Base-by-base conservation (phyloP, 163 green algal genomes). In the Chloromonas sp. region DNA sequence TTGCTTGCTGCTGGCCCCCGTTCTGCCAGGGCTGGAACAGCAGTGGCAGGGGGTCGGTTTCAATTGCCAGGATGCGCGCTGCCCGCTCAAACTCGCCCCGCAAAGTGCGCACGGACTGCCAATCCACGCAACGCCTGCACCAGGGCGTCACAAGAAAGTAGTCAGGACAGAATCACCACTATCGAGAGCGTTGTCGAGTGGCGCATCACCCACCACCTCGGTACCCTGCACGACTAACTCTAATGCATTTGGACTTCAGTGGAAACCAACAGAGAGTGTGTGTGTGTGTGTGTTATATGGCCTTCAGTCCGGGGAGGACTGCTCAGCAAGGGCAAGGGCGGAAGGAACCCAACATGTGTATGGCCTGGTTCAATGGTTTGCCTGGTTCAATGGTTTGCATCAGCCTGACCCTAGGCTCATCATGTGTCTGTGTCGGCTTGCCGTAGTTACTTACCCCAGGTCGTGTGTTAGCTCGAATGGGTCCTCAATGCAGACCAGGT, bases 381-480 rank as follows among this genome's bases (percentile, higher is more conserved):
- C 0, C 76, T 60, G 36, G 36, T 36, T 36, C 36, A 36, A 36
- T 36, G 36, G 36, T 36, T 36, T 36, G 36, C 36, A 36, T 36
- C 36, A 36, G 36, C 36, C 36, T 36, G 36, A 36, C 36, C 36
- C 36, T 36, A 36, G 36, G 36, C 36, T 36, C 36, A 36, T 36
- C 36, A 36, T 36, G 36, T 36, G 36, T 36, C 36, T 36, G 36
- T 36, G 36, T 36, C 36, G 36, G 36, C 36, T 36, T 36, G 36
- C 36, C 36, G 36, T 36, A 36, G 36, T 36, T 36, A 36, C 97
- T 60, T 96, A 91, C 8, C 96, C 95, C 71, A 99, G 92, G 88
- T 99, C 96, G 85, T 99, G 96, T 58, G 86, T 90, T n/a, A 93
- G 87, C 83, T 98, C 93, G 88, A 99, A 98, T 0, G 96, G 96